Evolutionary conservation across 1,284 basidiomycete species (phyloP).

Genomic region (Trametes sp.): DNA sequence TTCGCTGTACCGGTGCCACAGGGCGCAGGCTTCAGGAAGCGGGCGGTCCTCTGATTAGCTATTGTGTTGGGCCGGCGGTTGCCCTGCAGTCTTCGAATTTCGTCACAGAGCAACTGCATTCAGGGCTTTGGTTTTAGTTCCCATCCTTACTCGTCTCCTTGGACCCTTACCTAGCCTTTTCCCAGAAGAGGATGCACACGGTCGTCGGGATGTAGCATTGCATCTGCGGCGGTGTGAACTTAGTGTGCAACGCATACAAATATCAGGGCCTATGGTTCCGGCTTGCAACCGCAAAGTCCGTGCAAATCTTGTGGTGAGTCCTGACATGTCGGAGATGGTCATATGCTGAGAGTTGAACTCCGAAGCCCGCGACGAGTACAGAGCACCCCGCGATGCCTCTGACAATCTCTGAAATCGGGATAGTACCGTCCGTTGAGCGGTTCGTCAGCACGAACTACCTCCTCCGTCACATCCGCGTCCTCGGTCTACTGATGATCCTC

Average conservation of each 20-base stretch:
- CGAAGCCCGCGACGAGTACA: neutral
- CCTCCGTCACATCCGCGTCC: constrained; percentile 20
- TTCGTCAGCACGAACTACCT: constrained; percentile 22
- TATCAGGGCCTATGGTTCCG: neutral
- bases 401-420: constrained; percentile 16
- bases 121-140: neutral
- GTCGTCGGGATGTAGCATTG: neutral
- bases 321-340: too few species aligned
- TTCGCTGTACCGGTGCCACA: neutral
- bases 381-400: constrained; percentile 5
- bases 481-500: constrained; percentile 2
- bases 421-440: constrained; percentile 21
- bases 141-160: too few species aligned
- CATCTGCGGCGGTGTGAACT: neutral
- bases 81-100: neutral
- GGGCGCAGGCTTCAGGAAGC: neutral
- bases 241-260: neutral
- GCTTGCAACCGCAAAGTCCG: neutral
- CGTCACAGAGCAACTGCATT: neutral
- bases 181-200: neutral
- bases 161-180: neutral
- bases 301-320: neutral
- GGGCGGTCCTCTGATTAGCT: neutral
- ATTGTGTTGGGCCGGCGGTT: neutral
- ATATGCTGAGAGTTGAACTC: neutral